Conservation (phyloP, 2,329 filamentous ascomycete genomes). For the Cryphonectria radicalis region DNA sequence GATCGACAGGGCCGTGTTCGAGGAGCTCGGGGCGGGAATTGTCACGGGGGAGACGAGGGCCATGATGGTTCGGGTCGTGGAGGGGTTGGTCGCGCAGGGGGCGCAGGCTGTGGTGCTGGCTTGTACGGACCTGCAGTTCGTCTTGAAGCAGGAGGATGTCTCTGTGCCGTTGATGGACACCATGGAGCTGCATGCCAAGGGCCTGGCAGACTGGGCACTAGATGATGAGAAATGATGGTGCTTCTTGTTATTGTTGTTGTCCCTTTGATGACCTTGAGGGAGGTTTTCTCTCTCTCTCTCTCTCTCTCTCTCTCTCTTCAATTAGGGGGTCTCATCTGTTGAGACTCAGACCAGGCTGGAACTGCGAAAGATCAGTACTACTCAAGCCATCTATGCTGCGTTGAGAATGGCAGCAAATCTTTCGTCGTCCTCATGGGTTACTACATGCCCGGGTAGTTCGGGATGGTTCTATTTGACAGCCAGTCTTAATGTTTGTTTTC, state of each 20-base stretch:
- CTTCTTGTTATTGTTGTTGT: too few species aligned
- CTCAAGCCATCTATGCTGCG: background rate
- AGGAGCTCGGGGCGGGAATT: constrained; percentile 27
- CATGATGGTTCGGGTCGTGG: constrained; percentile 18
- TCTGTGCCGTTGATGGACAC: constrained; percentile 29
- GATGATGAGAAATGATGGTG: background rate
- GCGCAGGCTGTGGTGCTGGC: constrained; percentile 30
- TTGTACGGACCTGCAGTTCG: constrained; percentile 31
- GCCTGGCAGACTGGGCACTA: constrained; percentile 26
- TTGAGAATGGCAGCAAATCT: background rate
- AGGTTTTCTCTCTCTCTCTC: background rate
- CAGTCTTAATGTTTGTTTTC: background rate
- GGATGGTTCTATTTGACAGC: background rate
- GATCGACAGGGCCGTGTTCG: constrained; percentile 28
- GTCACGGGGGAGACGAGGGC: constrained; percentile 18
- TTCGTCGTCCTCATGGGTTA: background rate
- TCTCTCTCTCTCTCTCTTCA: too few species aligned
- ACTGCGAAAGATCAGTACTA: background rate
- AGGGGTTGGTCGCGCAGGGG: constrained; percentile 24
- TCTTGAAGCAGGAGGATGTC: constrained; percentile 27
- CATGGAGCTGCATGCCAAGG: constrained; percentile 30
- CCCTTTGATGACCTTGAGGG: background rate
- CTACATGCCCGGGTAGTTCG: background rate
- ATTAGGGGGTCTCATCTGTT: background rate
- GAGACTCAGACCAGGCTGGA: background rate